Conservation (phyloP, 2,329 filamentous ascomycete species). For the Colletotrichum gigasporum region DNA sequence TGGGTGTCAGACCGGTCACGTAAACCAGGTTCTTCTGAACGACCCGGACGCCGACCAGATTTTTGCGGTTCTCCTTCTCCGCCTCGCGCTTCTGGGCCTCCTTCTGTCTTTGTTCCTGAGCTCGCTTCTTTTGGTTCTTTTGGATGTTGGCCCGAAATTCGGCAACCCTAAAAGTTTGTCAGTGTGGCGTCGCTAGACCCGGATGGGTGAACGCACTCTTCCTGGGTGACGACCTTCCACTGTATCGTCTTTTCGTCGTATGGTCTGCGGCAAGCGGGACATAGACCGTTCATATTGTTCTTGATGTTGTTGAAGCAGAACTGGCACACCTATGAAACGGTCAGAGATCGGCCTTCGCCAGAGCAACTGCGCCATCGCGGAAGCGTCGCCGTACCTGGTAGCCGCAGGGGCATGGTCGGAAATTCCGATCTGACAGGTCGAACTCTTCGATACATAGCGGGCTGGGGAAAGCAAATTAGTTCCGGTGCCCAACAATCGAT, state of each 20-base stretch:
- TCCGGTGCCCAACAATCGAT: conserved; percentile 4
- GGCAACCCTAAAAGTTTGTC: conserved; percentile 64
- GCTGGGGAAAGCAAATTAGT: conserved; percentile 59
- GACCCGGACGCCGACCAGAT: conserved; percentile 92
- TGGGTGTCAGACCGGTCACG: conserved; percentile 92
- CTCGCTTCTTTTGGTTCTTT: conserved; percentile 93
- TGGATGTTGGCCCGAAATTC: conserved; percentile 81
- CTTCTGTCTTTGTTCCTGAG: conserved; percentile 84
- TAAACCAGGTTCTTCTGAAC: conserved; percentile 99
- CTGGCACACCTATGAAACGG: conserved; percentile 82
- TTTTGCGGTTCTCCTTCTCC: conserved; percentile 94
- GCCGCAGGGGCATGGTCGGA: conserved; percentile 94
- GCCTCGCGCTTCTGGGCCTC: conserved; percentile 96
- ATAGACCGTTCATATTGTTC: conserved; percentile 96
- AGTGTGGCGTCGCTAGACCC: conserved; percentile 22
- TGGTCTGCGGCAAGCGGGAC: conserved; percentile 93
- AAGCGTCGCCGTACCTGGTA: conserved; percentile 79
- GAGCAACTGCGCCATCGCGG: background rate
- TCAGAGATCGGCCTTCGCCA: conserved; percentile 11
- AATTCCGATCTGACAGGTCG: conserved; percentile 96
- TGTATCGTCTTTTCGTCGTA: conserved; percentile 98
- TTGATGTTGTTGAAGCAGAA: conserved; percentile 99
- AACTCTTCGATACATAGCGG: conserved; percentile 99
- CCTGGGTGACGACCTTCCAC: conserved; percentile 92
- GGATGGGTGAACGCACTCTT: conserved; percentile 77